Percentiles rank a stretch among this genome's conserved stretches.
Conservation (phyloP, 1,284 basidiomycete genomes). For the Trametes hirsuta region DNA sequence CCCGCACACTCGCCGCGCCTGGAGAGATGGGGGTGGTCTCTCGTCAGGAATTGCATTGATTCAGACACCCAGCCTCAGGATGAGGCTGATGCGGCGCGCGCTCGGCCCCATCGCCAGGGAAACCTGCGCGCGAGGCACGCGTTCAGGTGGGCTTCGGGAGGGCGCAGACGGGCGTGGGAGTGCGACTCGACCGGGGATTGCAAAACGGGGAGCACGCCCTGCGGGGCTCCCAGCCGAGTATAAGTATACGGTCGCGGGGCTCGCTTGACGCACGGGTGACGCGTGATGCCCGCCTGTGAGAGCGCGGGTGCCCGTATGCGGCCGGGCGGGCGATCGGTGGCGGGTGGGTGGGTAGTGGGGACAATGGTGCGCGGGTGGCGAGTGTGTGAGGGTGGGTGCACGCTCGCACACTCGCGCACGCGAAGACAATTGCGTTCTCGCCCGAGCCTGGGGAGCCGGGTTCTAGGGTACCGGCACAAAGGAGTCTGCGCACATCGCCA, state of each 20-base stretch:
- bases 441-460: no score
- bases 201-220: not conserved
- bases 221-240: no score
- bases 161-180: not conserved
- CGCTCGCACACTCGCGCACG: not conserved
- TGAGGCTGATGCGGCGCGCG: no score
- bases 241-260: not conserved
- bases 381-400: not conserved
- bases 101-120: no score
- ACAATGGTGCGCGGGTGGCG: not conserved
- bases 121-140: not conserved
- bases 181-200: not conserved
- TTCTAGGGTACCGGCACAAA: no score
- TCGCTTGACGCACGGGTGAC: not conserved
- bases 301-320: constrained; percentile 9
- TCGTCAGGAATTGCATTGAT: no score
- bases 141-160: not conserved
- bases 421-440: not conserved
- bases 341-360: not conserved
- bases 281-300: not conserved
- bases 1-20: no score
- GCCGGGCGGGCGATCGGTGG: constrained; percentile 5
- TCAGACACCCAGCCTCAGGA: no score
- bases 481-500: no score
- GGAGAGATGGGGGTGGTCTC: no score